A percentile compares a stretch with the other conserved stretches of the same genome.
Conservation (phyloP, 345 rosid species). For the Alliaria petiolata region DNA sequence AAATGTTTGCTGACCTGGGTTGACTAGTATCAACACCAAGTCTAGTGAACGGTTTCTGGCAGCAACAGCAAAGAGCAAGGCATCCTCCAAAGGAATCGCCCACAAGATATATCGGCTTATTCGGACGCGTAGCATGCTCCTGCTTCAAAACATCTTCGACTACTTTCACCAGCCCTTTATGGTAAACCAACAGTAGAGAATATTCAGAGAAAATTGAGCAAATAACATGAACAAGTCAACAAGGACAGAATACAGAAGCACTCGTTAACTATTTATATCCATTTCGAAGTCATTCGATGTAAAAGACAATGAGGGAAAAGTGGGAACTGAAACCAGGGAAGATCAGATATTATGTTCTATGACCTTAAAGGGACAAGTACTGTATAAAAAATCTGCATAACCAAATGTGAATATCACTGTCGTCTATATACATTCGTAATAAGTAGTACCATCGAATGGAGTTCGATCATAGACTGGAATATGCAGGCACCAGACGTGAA, state of each 20-base stretch:
- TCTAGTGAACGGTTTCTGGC: slow-evolving; percentile 65
- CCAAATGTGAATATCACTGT: too few relatives aligned
- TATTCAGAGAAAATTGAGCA: not conserved
- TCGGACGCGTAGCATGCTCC: slow-evolving; percentile 51
- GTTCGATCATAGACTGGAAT: too few relatives aligned
- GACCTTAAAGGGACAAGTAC: too few relatives aligned
- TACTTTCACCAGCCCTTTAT: slow-evolving; percentile 52
- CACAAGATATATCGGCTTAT: slow-evolving; percentile 73
- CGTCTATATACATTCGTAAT: too few relatives aligned
- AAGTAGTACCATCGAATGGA: too few relatives aligned
- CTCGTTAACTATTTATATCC: not conserved
- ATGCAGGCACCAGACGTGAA: too few relatives aligned
- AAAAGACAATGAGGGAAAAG: too few relatives aligned
- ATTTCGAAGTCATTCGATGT: too few relatives aligned
- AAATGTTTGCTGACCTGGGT: slow-evolving; percentile 59
- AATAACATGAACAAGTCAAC: not conserved
- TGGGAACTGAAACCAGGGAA: too few relatives aligned
- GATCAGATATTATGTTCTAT: too few relatives aligned
- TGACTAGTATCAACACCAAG: slow-evolving; percentile 59
- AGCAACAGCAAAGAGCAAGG: slow-evolving; percentile 80
- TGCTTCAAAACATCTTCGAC: slow-evolving; percentile 57
- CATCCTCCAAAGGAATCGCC: slow-evolving; percentile 97
- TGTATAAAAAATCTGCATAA: too few relatives aligned
- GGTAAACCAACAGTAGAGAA: slow-evolving; percentile 17
- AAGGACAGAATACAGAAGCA: not conserved